Conservation (phyloP, 169 alveolate species). For the Perkinsus marinus region DNA sequence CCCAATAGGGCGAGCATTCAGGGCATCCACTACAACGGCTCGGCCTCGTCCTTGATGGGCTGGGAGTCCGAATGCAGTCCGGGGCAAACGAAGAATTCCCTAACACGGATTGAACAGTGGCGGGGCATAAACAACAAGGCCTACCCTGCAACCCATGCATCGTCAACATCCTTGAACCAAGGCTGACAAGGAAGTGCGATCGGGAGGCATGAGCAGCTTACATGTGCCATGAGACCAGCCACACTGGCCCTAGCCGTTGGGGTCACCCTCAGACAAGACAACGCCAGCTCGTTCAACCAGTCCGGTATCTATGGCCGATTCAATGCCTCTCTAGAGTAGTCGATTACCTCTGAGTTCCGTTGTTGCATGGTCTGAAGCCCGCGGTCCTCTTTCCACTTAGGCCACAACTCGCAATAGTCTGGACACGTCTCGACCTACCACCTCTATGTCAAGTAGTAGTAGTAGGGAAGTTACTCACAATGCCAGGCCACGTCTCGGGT, state of each 20-base stretch:
- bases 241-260: neutral
- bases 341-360: neutral
- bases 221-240: neutral
- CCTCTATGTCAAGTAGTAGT: neutral
- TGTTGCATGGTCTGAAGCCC: neutral
- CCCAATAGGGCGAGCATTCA: neutral
- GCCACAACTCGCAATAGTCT: neutral
- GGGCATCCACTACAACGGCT: neutral
- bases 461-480: neutral
- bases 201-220: neutral
- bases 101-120: neutral
- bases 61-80: neutral
- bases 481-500: slow-evolving; percentile 58
- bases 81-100: neutral
- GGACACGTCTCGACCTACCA: neutral
- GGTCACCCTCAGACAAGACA: neutral
- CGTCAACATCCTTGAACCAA: neutral
- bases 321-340: neutral
- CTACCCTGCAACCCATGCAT: neutral
- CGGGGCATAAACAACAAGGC: neutral
- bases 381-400: neutral
- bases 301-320: neutral
- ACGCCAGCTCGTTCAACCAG: neutral
- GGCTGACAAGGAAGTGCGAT: neutral
- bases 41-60: neutral